A percentile compares a stretch with the other conserved stretches of the same genome.
Evolutionary conservation across 352 stramenopile species (phyloP).

Genomic region (Phytopythium kandeliae): DNA sequence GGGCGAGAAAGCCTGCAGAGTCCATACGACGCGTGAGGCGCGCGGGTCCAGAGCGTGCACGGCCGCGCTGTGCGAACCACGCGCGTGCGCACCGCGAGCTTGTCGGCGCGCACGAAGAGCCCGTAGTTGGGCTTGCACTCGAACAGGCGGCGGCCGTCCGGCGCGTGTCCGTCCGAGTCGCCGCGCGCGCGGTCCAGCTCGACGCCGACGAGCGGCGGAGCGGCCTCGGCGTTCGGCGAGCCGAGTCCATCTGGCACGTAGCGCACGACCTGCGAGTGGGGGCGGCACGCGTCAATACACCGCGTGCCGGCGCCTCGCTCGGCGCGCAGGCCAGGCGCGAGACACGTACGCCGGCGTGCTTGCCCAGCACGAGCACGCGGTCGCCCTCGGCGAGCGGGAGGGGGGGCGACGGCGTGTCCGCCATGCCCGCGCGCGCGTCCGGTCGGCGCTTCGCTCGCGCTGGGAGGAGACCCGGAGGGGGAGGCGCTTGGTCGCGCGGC

Average conservation of each 20-base stretch:
- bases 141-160: constrained; percentile 77
- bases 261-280: constrained; percentile 61
- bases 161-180: constrained; percentile 58
- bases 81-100: constrained; percentile 59
- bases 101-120: constrained; percentile 81
- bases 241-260: constrained; percentile 40
- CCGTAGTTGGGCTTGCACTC: constrained; percentile 75
- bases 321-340: neutral
- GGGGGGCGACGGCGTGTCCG: constrained; percentile 2
- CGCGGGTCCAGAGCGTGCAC: no score
- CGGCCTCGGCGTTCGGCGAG: constrained; percentile 7
- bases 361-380: constrained; percentile 73
- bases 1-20: constrained; percentile 61
- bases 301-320: no score
- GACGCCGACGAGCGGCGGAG: constrained; percentile 62
- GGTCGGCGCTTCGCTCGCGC: constrained; percentile 3
- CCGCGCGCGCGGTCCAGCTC: constrained; percentile 79
- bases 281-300: no score
- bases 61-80: neutral
- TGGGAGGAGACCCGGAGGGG: neutral
- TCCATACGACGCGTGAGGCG: no score
- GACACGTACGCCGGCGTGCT: constrained; percentile 64
- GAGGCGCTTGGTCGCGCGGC: neutral
- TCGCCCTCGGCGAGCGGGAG: constrained; percentile 19
- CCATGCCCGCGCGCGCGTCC: neutral